phyloP scores from a whole-genome alignment of 2,329 filamentous ascomycete species.

The Paramyrothecium roridum region DNA sequence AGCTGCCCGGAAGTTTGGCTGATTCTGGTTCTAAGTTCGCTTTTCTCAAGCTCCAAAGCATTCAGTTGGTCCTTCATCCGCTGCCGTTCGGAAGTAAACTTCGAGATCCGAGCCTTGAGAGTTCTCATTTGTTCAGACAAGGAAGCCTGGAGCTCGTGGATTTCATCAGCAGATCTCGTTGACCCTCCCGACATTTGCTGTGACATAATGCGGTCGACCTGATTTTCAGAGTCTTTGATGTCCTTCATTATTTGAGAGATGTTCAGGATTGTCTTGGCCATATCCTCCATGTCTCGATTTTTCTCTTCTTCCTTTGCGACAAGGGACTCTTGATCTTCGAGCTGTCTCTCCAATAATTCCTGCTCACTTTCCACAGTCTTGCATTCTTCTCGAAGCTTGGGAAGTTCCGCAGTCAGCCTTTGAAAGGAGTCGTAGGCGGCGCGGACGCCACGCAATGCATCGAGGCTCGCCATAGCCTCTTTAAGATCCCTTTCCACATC shows the following conservation, averaged over 20 bases:
- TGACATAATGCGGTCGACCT: slow-evolving; percentile 71
- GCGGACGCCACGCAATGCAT: slow-evolving; percentile 59
- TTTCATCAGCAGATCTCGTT: slow-evolving; percentile 74
- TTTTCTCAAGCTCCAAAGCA: slow-evolving; percentile 71
- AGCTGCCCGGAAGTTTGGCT: slow-evolving; percentile 69
- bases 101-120: slow-evolving; percentile 61
- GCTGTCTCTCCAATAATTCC: slow-evolving; percentile 53
- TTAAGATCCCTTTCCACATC: slow-evolving; percentile 61
- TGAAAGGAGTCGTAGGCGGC: slow-evolving; percentile 72
- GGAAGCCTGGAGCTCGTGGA: slow-evolving; percentile 70
- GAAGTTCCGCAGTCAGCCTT: slow-evolving; percentile 69
- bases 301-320: slow-evolving; percentile 63
- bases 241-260: slow-evolving; percentile 73
- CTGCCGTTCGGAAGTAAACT: slow-evolving; percentile 68
- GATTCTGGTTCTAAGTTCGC: slow-evolving; percentile 72
- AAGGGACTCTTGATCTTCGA: slow-evolving; percentile 65
- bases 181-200: slow-evolving; percentile 69
- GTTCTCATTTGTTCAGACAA: slow-evolving; percentile 65
- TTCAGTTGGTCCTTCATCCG: slow-evolving; percentile 66
- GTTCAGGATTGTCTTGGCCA: slow-evolving; percentile 71
- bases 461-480: slow-evolving; percentile 45
- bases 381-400: slow-evolving; percentile 62
- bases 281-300: slow-evolving; percentile 70
- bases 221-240: slow-evolving; percentile 65
- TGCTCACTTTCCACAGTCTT: slow-evolving; percentile 59